Evolutionary conservation across 345 rosid species (phyloP), one percentile per base, ranked within the genome.

Genomic region (Stellera chamaejasme): DNA sequence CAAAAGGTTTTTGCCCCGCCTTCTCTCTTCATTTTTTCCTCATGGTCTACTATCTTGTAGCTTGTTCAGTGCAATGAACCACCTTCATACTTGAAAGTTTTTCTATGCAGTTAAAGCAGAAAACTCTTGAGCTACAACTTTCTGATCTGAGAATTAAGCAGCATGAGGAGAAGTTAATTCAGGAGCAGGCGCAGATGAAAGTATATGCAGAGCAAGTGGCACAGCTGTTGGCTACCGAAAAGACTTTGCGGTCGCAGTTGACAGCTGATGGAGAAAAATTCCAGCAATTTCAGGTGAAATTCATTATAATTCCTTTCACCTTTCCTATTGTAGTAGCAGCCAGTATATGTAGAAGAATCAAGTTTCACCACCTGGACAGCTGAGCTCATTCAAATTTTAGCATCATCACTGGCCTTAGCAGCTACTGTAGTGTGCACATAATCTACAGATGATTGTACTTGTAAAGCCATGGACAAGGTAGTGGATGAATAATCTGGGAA

Each of bases 181-280:
- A 92, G 62, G 98, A 82, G 72, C 88, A 85, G 70, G 76, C 90
- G 42, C 95, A 84, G 75, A 86, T 92, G 90, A 88, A 92, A 80
- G 63, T 82, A 44, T 88, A 88, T 36, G 93, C 96, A 12, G 98
- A 84, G 60, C 96, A 88, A 77, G 88, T 88, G 43, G 81, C 93
- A 13, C 88, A 88, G 66, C 76, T 92, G 36, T 61, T 92, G 69
- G 76, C 84, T 27, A 92, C 96, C 2, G 98, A 88, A 80, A 88
- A 92, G 64, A 80, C 75, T 61, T 78, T 92, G 73, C 88, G 95
- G 59, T 46, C 74, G 73, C 95, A 88, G 73, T 75, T 88, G 72
- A 86, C 95, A 15, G 79, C 90, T 39, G 98, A 92, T 57, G 98
- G 96, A 62, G 96, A 88, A 61, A 92, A 92, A 56, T 92, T 92